Base-by-base conservation (phyloP, 2,329 filamentous ascomycete species). In the Aspergillus versicolor region DNA sequence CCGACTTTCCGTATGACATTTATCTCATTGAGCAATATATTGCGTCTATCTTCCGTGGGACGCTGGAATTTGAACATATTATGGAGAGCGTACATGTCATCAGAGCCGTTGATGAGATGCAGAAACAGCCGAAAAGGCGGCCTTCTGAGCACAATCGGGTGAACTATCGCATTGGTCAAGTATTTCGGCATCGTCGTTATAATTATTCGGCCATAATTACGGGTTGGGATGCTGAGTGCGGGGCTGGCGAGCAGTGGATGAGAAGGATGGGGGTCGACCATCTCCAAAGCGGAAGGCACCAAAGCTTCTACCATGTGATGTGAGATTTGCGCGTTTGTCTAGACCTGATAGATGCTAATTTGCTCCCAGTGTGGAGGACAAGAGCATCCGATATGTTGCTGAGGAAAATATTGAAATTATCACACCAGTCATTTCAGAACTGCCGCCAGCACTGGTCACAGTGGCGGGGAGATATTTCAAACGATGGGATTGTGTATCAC, bases 381-480 rank as follows among this genome's bases (percentile, higher is more conserved):
- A 84, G 51, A 87, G 82, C 51, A 82, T 88, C 52, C 83, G 89
- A 43, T 90, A 92, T 67, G 87, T 92, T 3, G 88, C 91, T 0
- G 87, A 95, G 68, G 88, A 92, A 66, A 96, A 92, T 65, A 88
- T 97, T 55, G 77, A 86, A 57, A 75, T 87, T n/a, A 76, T 91
- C 67, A 46, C 72, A 51, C 71, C 76, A 63, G 63, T 79, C 34
- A 75, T 88, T 2, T 80, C 83, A 0, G 75, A 82, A n/a, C 74
- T 83, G 22, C 79, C 74, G 1, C 56, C 49, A 15, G 61, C 61
- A 2, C 68, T 95, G 60, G 82, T 91, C 68, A 79, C 80, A 45
- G 75, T 90, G 63, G 91, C 92, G 3, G 94, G 94, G 0, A 88
- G 88, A 65, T 91, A 90, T 73, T 97, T 99, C 73, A 95, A 91